A percentile compares a stretch with the other conserved stretches of the same genome.
These are phyloP conservation scores for Coniochaeta sp. DNA, from an alignment of 2,329 filamentous ascomycete species.

Conservation along the genomic window DNA sequence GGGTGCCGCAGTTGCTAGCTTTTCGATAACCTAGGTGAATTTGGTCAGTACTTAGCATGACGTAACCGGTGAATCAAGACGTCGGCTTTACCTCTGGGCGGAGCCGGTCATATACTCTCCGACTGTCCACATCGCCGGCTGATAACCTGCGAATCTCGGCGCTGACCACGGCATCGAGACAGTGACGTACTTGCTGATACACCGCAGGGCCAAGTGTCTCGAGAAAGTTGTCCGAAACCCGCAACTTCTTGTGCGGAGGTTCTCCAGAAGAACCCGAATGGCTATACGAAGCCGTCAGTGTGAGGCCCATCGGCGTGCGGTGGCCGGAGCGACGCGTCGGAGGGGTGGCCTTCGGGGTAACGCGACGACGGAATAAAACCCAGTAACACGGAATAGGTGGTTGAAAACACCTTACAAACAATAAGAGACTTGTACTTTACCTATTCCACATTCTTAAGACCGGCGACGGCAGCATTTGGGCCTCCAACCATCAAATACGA, in stretches of 20 bases:
- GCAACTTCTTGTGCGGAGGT: not conserved
- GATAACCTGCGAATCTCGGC: not conserved
- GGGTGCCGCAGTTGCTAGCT: not conserved
- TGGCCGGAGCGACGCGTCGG: not conserved
- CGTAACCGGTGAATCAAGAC: not conserved
- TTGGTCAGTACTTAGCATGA: not conserved
- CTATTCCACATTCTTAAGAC: not conserved
- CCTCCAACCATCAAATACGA: not conserved
- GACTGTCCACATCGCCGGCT: not conserved
- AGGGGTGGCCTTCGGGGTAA: not conserved
- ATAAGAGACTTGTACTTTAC: not conserved
- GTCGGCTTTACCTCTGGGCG: not conserved
- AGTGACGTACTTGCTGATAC: not conserved
- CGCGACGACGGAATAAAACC: not conserved
- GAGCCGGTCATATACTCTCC: not conserved
- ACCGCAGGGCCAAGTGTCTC: not conserved
- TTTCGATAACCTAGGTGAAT: not conserved
- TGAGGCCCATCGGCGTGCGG: not conserved
- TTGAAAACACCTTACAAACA: not conserved
- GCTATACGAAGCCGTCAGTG: not conserved
- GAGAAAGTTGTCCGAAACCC: not conserved
- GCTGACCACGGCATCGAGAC: not conserved
- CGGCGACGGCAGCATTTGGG: not conserved
- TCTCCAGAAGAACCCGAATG: not conserved
- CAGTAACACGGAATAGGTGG: not conserved